Evolutionary conservation across 306 rosid species (phyloP).

Genomic region (Canavalia gladiata): DNA sequence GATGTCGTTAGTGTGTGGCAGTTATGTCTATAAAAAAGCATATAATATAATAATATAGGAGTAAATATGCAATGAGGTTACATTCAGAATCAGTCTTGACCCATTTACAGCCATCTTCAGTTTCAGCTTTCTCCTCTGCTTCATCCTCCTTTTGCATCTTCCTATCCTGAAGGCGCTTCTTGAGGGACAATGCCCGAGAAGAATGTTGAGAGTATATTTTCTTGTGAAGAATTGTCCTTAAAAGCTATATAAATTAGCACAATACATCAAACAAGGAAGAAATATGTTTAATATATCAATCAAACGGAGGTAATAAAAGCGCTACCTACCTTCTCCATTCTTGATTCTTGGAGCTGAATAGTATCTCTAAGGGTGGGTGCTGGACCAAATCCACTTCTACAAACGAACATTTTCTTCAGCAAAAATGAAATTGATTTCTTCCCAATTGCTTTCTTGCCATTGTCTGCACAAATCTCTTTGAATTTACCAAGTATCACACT

Average conservation of each 20-base stretch:
- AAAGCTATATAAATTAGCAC: conserved; percentile 55
- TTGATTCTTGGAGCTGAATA: conserved; percentile 65
- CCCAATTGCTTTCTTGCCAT: conserved; percentile 62
- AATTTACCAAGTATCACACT: conserved; percentile 71
- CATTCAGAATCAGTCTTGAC: conserved; percentile 92
- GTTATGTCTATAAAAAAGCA: background rate
- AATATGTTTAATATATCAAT: too few species aligned
- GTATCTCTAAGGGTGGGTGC: conserved; percentile 71
- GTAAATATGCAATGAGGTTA: conserved; percentile 43
- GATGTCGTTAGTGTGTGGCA: background rate
- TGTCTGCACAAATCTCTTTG: conserved; percentile 67
- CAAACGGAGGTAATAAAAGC: too few species aligned
- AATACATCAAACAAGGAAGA: too few species aligned
- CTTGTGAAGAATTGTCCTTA: conserved; percentile 75
- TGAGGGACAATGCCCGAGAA: conserved; percentile 60
- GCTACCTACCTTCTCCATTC: conserved; percentile 77
- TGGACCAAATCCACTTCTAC: conserved; percentile 70
- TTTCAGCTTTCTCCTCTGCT: conserved; percentile 40
- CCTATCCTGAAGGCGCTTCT: conserved; percentile 61
- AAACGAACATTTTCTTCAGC: conserved; percentile 79
- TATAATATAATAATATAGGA: background rate
- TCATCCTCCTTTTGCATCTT: conserved; percentile 49
- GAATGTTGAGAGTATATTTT: conserved; percentile 59
- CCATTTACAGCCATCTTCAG: conserved; percentile 73
- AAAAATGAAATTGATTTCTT: conserved; percentile 77